Conservation (phyloP, 164 flowering plant species). For the Chimonanthus salicifolius region DNA sequence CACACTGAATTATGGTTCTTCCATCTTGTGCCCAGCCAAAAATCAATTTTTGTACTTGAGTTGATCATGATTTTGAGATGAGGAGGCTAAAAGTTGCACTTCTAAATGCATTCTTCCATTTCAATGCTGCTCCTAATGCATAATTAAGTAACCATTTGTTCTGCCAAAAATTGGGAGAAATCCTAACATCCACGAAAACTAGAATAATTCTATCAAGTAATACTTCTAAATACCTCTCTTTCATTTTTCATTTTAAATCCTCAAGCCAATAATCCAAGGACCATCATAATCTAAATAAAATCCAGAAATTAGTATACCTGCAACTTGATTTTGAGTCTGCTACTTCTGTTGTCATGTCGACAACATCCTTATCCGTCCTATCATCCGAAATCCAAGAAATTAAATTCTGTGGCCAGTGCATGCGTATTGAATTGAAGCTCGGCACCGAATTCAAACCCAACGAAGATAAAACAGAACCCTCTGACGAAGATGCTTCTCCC, state of each 20-base stretch:
- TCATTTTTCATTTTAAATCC: neutral
- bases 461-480: conserved; percentile 7
- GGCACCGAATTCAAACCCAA: conserved; percentile 21
- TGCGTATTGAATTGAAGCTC: conserved; percentile 38
- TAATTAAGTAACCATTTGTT: neutral
- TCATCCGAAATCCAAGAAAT: conserved; percentile 37
- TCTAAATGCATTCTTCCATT: neutral
- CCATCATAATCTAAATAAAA: neutral
- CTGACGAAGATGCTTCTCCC: neutral
- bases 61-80: neutral
- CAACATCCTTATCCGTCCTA: conserved; percentile 20
- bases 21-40: neutral
- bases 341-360: conserved; percentile 10
- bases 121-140: neutral
- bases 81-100: neutral
- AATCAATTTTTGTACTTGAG: neutral
- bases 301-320: conserved; percentile 33
- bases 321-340: conserved; percentile 14
- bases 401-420: conserved; percentile 40
- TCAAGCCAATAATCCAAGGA: neutral
- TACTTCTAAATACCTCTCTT: neutral
- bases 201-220: too few relatives aligned
- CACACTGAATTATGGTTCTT: neutral
- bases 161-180: neutral
- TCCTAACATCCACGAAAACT: neutral